Base-by-base conservation (phyloP, 768 basidiomycete species). In the Tricholoma flavovirens region DNA sequence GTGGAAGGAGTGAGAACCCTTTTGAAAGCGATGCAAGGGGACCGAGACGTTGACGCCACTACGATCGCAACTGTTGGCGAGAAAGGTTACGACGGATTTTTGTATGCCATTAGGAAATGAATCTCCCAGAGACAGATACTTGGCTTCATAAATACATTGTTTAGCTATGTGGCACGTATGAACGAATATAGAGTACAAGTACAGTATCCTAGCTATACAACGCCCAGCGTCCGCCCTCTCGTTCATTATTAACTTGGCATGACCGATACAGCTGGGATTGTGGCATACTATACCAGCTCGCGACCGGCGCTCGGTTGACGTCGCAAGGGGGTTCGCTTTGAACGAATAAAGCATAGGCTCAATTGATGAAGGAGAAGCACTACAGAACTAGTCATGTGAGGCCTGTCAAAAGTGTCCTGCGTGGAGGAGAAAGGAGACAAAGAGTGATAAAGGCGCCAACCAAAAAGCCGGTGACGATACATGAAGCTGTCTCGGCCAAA, bases 361-460 rank as follows among this genome's bases (percentile, higher is more conserved):
- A 43, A 21, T 29, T n/a, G 22, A 40, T 22, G 19, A 22, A n/a
- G 51, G 33, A 40, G 36, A 26, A 11, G 12, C 33, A 29, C 40
- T 26, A 15, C 17, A 10, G 19, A 48, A 43, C 26, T 33, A 26
- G 49, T 66, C 60, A 67, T 24, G 64, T 68, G 54, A 68, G 49
- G 58, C 67, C 59, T 32, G 76, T 70, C 60, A 66, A 49, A 33
- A 82, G 71, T 26, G 78, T 75, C 54, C 80, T 72, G 55, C 76
- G 71, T 59, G 79, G 80, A 33, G 72, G 72, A 24, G 75, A 76
- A 55, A 81, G 60, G 57, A 81, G 66, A 50, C 75, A 82, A 29
- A 83, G 69, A 17, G 83, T 77, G 61, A 83, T 71, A 60, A 82
- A 78, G 22, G 82, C 75, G 42, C 83, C 83, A 46, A 83, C 68